A percentile compares a stretch with the other conserved stretches of the same genome.
Conservation (phyloP, 2,329 filamentous ascomycete species). For the Sclerotinia minor region DNA sequence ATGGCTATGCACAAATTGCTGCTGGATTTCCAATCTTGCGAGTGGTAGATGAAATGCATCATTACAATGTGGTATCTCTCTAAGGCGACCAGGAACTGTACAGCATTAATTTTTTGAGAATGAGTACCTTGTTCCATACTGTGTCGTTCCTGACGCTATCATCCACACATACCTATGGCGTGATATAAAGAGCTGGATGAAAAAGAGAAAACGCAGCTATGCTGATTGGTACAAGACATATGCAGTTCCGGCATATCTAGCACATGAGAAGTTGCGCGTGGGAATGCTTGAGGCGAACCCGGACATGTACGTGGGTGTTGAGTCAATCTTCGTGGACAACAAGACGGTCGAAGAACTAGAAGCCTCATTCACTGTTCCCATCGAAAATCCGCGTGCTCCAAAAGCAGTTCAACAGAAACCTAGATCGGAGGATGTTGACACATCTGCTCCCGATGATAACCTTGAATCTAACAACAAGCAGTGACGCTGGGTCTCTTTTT, state of each 20-base stretch:
- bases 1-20: not conserved
- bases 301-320: not conserved
- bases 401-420: not conserved
- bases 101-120: not conserved
- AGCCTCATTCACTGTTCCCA: not conserved
- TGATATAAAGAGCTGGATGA: not conserved
- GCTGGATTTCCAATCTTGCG: not conserved
- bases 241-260: not conserved
- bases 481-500: not conserved
- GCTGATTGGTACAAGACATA: not conserved
- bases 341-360: not conserved
- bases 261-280: not conserved
- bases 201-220: not conserved
- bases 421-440: not conserved
- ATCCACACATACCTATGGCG: not conserved
- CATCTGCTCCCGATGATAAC: not conserved
- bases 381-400: not conserved
- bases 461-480: not conserved
- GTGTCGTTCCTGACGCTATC: not conserved
- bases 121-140: slow-evolving; percentile 1
- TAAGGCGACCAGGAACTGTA: not conserved
- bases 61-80: not conserved
- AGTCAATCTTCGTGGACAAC: not conserved
- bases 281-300: not conserved
- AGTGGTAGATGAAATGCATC: not conserved